These are phyloP conservation scores for Corylus americana DNA, from an alignment of 306 rosid species.

Conservation along the genomic window DNA sequence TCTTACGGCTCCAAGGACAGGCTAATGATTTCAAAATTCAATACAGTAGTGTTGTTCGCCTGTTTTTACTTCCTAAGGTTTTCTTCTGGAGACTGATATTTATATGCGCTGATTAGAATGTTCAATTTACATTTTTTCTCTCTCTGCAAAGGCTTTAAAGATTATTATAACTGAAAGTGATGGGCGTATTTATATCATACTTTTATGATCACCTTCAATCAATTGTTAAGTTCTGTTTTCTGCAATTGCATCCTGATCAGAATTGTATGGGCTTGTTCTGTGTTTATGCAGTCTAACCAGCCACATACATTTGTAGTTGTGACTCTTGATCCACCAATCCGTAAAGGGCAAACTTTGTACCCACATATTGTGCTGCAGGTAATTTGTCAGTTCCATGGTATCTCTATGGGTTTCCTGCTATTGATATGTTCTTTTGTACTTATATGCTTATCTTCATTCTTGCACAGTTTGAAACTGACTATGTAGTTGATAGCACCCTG, in stretches of 20 bases:
- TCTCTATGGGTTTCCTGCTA: constrained; percentile 16
- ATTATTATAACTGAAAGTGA: not conserved
- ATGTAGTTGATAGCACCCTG: constrained; percentile 66
- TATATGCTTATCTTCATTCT: constrained; percentile 13
- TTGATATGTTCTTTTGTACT: constrained; percentile 16
- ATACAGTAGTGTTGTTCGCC: constrained; percentile 94
- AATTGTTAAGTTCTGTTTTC: constrained; percentile 1
- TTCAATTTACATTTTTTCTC: constrained; percentile 11
- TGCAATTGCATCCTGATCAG: constrained; percentile 12
- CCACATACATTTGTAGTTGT: constrained; percentile 91
- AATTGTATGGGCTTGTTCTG: constrained; percentile 18
- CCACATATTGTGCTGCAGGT: constrained; percentile 99
- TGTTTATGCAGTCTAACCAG: constrained; percentile 84
- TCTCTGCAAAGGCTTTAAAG: not conserved
- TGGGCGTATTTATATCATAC: not conserved
- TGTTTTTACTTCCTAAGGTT: constrained; percentile 99
- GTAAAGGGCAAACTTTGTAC: constrained; percentile 96
- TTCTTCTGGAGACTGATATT: constrained; percentile 11
- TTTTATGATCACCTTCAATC: not conserved
- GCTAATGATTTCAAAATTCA: constrained; percentile 99
- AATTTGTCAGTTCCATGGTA: constrained; percentile 27
- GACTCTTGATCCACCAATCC: constrained; percentile 97
- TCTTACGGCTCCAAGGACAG: constrained; percentile 92
- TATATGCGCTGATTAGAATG: not conserved
- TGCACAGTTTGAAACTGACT: constrained; percentile 86